Conservation (phyloP, 805 yeast genomes). For the Saturnispora besseyi region DNA sequence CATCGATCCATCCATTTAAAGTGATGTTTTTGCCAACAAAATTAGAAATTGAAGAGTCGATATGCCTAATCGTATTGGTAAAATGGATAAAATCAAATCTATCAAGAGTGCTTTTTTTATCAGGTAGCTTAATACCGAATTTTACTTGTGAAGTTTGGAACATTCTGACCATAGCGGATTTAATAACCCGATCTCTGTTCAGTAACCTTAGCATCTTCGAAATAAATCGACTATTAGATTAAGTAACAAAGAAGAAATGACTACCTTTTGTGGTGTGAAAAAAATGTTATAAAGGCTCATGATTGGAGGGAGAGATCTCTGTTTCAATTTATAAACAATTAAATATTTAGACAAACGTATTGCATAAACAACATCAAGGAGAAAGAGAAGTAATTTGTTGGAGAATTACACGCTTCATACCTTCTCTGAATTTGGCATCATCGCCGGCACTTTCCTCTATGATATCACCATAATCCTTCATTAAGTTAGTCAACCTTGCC, state of each 20-base stretch:
- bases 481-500: constrained; percentile 16
- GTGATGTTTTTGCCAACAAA: constrained; percentile 29
- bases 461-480: constrained; percentile 27
- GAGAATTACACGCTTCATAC: constrained; percentile 13
- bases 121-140: constrained; percentile 13
- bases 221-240: background rate
- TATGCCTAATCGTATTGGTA: constrained; percentile 21
- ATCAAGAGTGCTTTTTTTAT: constrained; percentile 14
- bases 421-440: constrained; percentile 12
- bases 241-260: background rate
- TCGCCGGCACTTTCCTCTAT: constrained; percentile 17
- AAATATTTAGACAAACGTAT: background rate
- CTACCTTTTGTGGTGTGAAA: background rate
- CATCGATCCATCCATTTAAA: constrained; percentile 78
- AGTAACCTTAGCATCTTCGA: background rate
- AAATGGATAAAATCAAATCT: constrained; percentile 24
- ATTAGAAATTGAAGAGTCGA: constrained; percentile 9
- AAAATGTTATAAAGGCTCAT: background rate
- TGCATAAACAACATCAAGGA: constrained; percentile 5
- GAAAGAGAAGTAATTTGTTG: constrained; percentile 13
- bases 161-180: background rate
- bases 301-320: background rate
- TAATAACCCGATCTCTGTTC: background rate
- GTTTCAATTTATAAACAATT: background rate
- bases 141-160: background rate